Base-by-base conservation (phyloP, 768 basidiomycete genomes). In the Roridomyces roridus region DNA sequence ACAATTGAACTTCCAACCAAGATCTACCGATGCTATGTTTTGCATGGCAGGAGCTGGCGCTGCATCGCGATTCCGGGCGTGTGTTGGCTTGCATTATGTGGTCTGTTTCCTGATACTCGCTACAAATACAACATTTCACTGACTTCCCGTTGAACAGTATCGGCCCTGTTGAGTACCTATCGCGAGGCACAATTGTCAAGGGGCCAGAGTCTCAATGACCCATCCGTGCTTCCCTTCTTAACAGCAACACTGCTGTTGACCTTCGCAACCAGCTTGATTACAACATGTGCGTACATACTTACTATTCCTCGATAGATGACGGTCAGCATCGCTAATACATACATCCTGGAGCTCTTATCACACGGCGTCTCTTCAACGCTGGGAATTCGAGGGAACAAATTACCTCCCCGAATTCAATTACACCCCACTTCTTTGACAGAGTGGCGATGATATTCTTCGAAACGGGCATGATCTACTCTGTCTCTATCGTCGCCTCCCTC, bases 21-120 rank as follows among this genome's bases (percentile, higher is more conserved):
- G 56, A 46, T 57, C 25, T 57, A 57, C 37, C 55, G 55, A 21
- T 57, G 55, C 29, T 57, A 57, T 23, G 49, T 57, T 3, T 17
- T 57, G 14, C 51, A 57, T 18, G 43, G 51, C 21, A 29, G 55
- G 20, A 51, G 18, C 37, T 57, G 49, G 48, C 49, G 55, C 7
- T 35, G 20, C 17, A 57, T 57, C 11, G 23, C 28, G 1, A 6
- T 35, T 3, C 55, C 55, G 7, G 4, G 21, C 20, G 20, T 9
- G n/a, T n/a, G n/a, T 23, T 57, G 55, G 55, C 6, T 51, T 26
- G 43, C 36, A 24, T 45, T 51, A 17, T 7, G 21, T 17, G 49
- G 55, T 51, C 9, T 18, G 48, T 50, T 10, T 7, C 6, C 35
- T 9, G 15, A 6, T 26, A 2, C 23, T n/a, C n/a, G n/a, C 8